Conservation (phyloP, 768 basidiomycete species). For the Lentinula detonsa region DNA sequence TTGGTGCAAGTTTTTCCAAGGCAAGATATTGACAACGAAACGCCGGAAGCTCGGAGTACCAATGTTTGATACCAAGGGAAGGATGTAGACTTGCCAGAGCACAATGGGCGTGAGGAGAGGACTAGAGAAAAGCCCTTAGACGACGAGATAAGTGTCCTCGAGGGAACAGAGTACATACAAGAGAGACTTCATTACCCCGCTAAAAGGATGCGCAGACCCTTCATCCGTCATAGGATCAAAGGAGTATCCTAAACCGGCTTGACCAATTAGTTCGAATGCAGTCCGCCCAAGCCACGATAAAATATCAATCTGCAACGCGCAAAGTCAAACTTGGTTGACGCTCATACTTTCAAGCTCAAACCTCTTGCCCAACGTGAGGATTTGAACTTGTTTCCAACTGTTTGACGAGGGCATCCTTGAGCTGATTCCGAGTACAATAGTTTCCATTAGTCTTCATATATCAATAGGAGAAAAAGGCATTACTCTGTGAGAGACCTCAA, state of each 20-base stretch:
- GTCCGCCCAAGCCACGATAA: conserved; percentile 28
- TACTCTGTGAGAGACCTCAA: not conserved
- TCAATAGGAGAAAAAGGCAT: too few species aligned
- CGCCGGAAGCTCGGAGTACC: conserved; percentile 21
- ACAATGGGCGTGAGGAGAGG: not conserved
- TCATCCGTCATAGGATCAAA: conserved; percentile 24
- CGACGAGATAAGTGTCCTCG: not conserved
- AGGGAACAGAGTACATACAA: conserved; percentile 8
- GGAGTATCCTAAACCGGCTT: conserved; percentile 30
- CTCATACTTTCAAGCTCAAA: not conserved
- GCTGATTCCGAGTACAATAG: not conserved
- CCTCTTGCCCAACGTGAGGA: not conserved
- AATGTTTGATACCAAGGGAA: conserved; percentile 19
- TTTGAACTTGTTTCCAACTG: not conserved
- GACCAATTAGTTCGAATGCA: conserved; percentile 31
- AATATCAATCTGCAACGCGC: conserved; percentile 18
- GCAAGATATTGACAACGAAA: conserved; percentile 15
- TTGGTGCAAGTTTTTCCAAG: conserved; percentile 16
- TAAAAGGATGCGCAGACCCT: conserved; percentile 8
- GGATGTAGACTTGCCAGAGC: conserved; percentile 10
- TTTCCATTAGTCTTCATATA: not conserved
- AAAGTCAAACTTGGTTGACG: not conserved
- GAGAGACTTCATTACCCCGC: conserved; percentile 9
- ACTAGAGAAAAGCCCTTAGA: not conserved
- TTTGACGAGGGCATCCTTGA: not conserved